Conservation (phyloP, 2,329 filamentous ascomycete species). For the Colletotrichum costaricense region DNA sequence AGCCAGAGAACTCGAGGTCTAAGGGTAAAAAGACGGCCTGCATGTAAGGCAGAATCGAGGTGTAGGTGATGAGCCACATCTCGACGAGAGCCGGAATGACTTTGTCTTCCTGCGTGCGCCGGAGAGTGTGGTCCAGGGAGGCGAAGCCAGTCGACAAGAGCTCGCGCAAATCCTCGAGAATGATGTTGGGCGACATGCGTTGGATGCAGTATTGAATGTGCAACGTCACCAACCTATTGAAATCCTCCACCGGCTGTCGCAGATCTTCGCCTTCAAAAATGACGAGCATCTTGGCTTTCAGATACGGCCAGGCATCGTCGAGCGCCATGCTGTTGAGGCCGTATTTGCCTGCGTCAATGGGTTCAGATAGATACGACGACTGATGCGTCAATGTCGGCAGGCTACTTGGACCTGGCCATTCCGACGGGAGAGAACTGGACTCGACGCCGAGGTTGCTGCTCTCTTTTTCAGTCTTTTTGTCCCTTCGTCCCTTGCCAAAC, state of each 20-base stretch:
- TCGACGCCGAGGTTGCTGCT: slow-evolving; percentile 64
- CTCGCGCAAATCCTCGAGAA: slow-evolving; percentile 82
- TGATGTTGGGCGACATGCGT: slow-evolving; percentile 74
- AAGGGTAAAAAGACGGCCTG: slow-evolving; percentile 95
- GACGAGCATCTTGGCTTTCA: slow-evolving; percentile 80
- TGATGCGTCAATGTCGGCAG: slow-evolving; percentile 57
- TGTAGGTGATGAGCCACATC: slow-evolving; percentile 94
- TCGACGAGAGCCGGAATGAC: slow-evolving; percentile 93
- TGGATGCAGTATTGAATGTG: slow-evolving; percentile 84
- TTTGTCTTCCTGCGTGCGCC: slow-evolving; percentile 82
- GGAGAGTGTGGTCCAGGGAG: slow-evolving; percentile 85
- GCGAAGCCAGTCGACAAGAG: slow-evolving; percentile 84
- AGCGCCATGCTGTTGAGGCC: slow-evolving; percentile 76
- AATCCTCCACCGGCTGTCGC: slow-evolving; percentile 83
- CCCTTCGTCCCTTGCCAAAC: slow-evolving; percentile 87
- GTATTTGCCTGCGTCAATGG: slow-evolving; percentile 65
- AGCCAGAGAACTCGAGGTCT: slow-evolving; percentile 91
- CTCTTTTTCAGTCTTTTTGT: slow-evolving; percentile 81
- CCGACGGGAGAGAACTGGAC: slow-evolving; percentile 51
- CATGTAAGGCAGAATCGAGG: slow-evolving; percentile 89
- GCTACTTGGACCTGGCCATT: slow-evolving; percentile 67
- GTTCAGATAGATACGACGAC: slow-evolving; percentile 60
- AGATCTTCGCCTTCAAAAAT: slow-evolving; percentile 87
- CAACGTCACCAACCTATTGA: slow-evolving; percentile 82
- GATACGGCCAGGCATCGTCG: slow-evolving; percentile 85